Evolutionary conservation across 1,284 basidiomycete species (phyloP).

Genomic region (Cutaneotrichosporon sp.): DNA sequence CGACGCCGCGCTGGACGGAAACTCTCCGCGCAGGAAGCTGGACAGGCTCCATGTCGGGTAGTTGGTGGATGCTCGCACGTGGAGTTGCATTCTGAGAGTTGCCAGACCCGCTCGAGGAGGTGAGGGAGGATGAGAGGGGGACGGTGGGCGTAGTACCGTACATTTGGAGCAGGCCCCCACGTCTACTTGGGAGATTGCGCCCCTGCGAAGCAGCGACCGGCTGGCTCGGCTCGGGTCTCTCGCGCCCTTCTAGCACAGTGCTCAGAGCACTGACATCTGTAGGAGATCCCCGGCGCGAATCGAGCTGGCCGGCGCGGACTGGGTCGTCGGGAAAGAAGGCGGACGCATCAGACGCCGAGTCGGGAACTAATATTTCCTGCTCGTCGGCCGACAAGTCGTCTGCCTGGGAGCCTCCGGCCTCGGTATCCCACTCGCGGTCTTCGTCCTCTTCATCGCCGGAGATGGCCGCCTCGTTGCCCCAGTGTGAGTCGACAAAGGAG

Average conservation of each 20-base stretch:
- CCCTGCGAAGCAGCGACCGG: too few relatives aligned
- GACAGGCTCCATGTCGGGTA: conserved; percentile 1
- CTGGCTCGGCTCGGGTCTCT: too few relatives aligned
- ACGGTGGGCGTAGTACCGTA: conserved; percentile 15
- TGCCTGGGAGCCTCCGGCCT: conserved; percentile 15
- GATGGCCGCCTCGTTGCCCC: conserved; percentile 8
- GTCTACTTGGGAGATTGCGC: conserved; percentile 7
- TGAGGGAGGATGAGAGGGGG: conserved; percentile 3
- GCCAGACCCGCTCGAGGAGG: conserved; percentile 7
- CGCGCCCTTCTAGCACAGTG: too few relatives aligned
- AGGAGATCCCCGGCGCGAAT: conserved; percentile 2
- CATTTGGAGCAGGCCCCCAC: conserved; percentile 14
- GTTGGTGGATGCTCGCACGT: conserved; percentile 4
- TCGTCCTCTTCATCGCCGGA: conserved; percentile 6
- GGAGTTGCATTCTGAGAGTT: conserved; percentile 3
- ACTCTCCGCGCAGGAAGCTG: not conserved
- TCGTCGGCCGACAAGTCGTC: conserved; percentile 20
- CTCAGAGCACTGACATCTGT: too few relatives aligned
- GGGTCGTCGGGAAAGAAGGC: conserved; percentile 16
- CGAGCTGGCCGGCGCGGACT: conserved; percentile 3
- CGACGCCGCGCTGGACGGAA: not conserved
- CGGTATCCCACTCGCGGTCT: conserved; percentile 20
- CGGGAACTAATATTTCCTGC: conserved; percentile 14
- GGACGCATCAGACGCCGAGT: conserved; percentile 23
- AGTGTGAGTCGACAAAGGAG: conserved; percentile 40